These are phyloP conservation scores for Penicillium freii DNA, from an alignment of 2,329 filamentous ascomycete species.

Conservation along the genomic window DNA sequence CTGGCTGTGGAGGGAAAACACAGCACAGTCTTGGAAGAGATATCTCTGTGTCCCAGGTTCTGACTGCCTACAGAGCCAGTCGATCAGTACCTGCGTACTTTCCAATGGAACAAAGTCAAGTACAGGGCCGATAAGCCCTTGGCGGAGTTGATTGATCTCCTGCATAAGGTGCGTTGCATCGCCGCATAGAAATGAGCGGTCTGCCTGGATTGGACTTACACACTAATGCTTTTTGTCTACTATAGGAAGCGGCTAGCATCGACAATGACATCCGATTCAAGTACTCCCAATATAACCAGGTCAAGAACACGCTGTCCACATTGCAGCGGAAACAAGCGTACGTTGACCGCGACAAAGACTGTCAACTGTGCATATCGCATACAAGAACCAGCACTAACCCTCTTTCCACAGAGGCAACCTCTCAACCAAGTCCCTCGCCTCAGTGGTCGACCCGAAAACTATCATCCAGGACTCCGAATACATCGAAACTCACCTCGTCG, in stretches of 20 bases:
- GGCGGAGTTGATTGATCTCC: conserved; percentile 76
- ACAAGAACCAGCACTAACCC: not conserved
- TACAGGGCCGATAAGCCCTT: conserved; percentile 92
- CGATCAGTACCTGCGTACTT: conserved; percentile 84
- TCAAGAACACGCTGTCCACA: conserved; percentile 78
- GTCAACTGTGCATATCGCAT: not conserved
- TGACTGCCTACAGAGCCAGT: conserved; percentile 69
- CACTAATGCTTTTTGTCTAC: not conserved
- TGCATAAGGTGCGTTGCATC: conserved; percentile 72
- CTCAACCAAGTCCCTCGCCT: conserved; percentile 86
- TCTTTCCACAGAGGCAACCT: conserved; percentile 71
- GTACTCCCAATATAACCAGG: conserved; percentile 88
- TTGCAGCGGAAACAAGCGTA: conserved; percentile 87
- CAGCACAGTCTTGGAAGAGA: conserved; percentile 5
- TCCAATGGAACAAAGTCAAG: conserved; percentile 96
- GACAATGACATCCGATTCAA: conserved; percentile 96
- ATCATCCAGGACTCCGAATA: conserved; percentile 91
- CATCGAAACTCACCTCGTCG: conserved; percentile 91
- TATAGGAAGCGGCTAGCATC: conserved; percentile 79
- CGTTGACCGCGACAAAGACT: conserved; percentile 26
- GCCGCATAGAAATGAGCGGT: no score
- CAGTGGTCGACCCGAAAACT: conserved; percentile 76
- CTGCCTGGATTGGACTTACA: not conserved
- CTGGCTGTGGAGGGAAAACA: not conserved
- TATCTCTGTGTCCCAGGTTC: not conserved